Base-by-base conservation (phyloP, 805 yeast species). In the Ogataea wickerhamii region DNA sequence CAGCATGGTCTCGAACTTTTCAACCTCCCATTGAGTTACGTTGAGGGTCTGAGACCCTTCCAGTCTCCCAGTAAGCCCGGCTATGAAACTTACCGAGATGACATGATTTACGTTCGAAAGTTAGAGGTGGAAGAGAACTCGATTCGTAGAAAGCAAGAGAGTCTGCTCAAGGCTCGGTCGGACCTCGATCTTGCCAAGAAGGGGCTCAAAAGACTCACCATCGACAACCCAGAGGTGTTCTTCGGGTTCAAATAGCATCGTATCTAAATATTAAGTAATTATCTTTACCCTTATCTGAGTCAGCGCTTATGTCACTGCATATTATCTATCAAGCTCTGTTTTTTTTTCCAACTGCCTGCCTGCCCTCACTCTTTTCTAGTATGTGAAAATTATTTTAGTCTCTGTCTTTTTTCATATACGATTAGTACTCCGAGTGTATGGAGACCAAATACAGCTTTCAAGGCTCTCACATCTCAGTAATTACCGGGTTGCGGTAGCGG, bases 1-100 rank as follows among this genome's bases (percentile, higher is more conserved):
- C 63, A 60, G 36, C 62, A 58, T 37, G 56, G 57, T 39, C 40
- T 56, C 13, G 63, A 58, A 46, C 46, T 60, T 44, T 57, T 59
- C 44, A 60, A 60, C 36, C 50, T 60, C 14, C 65, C 65, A 7
- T 38, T 53, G 19, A 51, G 52, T 24, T 55, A 54, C 32, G 40
- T 60, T 17, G 51, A 48, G 36, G 38, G 36, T n/a, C 40, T 44
- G 36, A 45, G 36, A 32, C 49, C 53, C 2, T 46, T 44, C 37
- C 41, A 43, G 34, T 28, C 42, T 12, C 52, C 56, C 2, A 41
- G 40, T 18, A 41, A 42, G 26, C 63, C 63, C 6, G 65, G 65
- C 11, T 56, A 56, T 5, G 65, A 60, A 37, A 32, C 36, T 24
- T 58, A 52, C 40, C 45, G 65, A 23, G 65, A 60, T 38, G 65